phyloP scores from a whole-genome alignment of 208 protist genomes.

The Sergeia podlipaevii region DNA sequence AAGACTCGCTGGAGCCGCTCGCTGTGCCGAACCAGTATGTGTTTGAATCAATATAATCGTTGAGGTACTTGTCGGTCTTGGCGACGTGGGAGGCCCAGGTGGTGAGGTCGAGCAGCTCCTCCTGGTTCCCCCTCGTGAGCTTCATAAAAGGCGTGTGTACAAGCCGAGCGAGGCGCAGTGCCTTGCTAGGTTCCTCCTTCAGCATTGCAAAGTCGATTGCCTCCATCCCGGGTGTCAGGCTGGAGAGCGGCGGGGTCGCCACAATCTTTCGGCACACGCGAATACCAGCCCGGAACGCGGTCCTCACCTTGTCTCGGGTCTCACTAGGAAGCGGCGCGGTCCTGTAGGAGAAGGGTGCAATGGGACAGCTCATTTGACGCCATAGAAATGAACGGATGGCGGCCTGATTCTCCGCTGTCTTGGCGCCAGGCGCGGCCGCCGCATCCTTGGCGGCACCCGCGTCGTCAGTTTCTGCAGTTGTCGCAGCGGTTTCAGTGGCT shows the following conservation, averaged over 20 bases:
- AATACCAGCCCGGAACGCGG: conserved; percentile 49
- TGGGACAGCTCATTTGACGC: neutral
- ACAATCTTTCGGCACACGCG: conserved; percentile 43
- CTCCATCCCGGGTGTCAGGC: conserved; percentile 38
- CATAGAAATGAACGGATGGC: conserved; percentile 11
- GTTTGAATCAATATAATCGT: conserved; percentile 59
- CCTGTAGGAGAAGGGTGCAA: neutral
- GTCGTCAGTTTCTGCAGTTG: conserved; percentile 1
- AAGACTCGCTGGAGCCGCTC: conserved; percentile 48
- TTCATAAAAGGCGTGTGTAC: conserved; percentile 47
- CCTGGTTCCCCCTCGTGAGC: conserved; percentile 24
- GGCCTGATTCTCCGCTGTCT: neutral
- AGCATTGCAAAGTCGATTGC: conserved; percentile 67
- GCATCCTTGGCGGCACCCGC: neutral
- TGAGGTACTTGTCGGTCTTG: conserved; percentile 46
- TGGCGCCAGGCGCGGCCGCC: neutral
- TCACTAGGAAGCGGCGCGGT: neutral
- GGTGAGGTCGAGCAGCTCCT: conserved; percentile 32
- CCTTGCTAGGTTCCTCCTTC: conserved; percentile 32
- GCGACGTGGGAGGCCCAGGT: conserved; percentile 31
- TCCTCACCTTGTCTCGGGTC: conserved; percentile 18
- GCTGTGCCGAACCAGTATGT: conserved; percentile 80
- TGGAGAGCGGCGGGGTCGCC: conserved; percentile 27
- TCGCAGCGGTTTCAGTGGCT: conserved; percentile 4
- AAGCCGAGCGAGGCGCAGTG: conserved; percentile 56